Evolutionary conservation across 1,139 yeast genomes (phyloP).

Genomic region (Schwanniomyces etchellsii): DNA sequence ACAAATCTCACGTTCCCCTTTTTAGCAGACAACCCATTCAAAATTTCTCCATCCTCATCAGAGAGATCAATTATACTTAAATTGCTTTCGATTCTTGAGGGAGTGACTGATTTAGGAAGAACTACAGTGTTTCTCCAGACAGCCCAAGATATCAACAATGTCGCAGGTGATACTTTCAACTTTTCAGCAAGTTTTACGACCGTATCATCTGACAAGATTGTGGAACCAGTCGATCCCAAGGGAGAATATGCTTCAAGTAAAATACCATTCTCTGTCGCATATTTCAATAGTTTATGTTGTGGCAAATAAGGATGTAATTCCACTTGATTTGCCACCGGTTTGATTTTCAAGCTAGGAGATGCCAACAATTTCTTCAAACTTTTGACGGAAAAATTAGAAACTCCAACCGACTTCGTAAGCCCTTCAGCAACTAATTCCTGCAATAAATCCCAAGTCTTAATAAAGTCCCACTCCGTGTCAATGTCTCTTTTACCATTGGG

Average conservation of each 20-base stretch:
- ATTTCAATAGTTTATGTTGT: slow-evolving; percentile 43
- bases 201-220: slow-evolving; percentile 39
- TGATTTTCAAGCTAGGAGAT: slow-evolving; percentile 43
- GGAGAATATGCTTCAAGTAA: slow-evolving; percentile 55
- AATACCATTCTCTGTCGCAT: slow-evolving; percentile 37
- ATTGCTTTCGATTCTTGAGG: slow-evolving; percentile 28
- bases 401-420: slow-evolving; percentile 65
- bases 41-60: slow-evolving; percentile 27
- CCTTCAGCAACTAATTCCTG: slow-evolving; percentile 54
- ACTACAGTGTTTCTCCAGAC: slow-evolving; percentile 47
- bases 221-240: slow-evolving; percentile 52
- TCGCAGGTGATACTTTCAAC: slow-evolving; percentile 37
- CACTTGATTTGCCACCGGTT: slow-evolving; percentile 67
- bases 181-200: slow-evolving; percentile 40
- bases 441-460: slow-evolving; percentile 62
- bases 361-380: slow-evolving; percentile 46
- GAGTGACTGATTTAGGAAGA: slow-evolving; percentile 48
- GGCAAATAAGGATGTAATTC: slow-evolving; percentile 59
- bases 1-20: slow-evolving; percentile 27
- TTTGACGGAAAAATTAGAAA: slow-evolving; percentile 61
- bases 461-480: slow-evolving; percentile 40
- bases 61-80: slow-evolving; percentile 24
- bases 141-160: slow-evolving; percentile 50
- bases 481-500: slow-evolving; percentile 24
- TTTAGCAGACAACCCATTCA: slow-evolving; percentile 24